These are phyloP conservation scores for Podospora pseudocomata DNA, from an alignment of 495 filamentous ascomycete species.

Conservation along the genomic window DNA sequence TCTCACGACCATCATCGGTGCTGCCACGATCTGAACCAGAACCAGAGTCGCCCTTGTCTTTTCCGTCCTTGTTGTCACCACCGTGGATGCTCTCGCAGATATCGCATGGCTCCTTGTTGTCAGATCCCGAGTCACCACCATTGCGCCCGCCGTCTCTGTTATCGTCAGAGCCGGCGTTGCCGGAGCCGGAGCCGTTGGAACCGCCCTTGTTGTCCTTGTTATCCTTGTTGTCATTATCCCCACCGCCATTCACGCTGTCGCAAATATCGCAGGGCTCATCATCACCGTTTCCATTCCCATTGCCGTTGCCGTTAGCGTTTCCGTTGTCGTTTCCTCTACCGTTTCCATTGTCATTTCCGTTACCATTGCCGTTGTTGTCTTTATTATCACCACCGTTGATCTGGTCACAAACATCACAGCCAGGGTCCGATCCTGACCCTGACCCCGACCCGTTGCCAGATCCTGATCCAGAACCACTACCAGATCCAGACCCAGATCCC, in stretches of 20 bases:
- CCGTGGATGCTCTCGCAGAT: not conserved
- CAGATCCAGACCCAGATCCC: constrained; percentile 3
- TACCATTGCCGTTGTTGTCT: not conserved
- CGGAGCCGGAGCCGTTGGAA: constrained; percentile 1
- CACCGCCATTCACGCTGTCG: not conserved
- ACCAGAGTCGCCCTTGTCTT: too few relatives aligned
- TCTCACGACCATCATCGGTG: not conserved
- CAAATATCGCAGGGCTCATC: not conserved
- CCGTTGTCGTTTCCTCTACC: constrained; percentile 7
- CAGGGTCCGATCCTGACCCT: not conserved
- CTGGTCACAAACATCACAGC: constrained; percentile 1
- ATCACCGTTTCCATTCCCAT: not conserved
- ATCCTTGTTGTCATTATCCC: not conserved
- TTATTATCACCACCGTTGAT: not conserved
- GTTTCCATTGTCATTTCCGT: constrained; percentile 1
- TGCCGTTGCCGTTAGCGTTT: not conserved
- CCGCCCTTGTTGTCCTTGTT: not conserved
- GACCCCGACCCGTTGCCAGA: not conserved
- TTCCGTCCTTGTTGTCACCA: not conserved
- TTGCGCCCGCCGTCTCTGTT: not conserved
- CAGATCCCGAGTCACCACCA: not conserved
- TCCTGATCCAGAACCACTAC: constrained; percentile 1
- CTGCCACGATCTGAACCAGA: not conserved
- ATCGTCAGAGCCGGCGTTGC: not conserved
- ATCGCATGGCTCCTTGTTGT: not conserved